Evolutionary conservation across 129 eudicot species (phyloP).

Genomic region (Lactuca saligna): DNA sequence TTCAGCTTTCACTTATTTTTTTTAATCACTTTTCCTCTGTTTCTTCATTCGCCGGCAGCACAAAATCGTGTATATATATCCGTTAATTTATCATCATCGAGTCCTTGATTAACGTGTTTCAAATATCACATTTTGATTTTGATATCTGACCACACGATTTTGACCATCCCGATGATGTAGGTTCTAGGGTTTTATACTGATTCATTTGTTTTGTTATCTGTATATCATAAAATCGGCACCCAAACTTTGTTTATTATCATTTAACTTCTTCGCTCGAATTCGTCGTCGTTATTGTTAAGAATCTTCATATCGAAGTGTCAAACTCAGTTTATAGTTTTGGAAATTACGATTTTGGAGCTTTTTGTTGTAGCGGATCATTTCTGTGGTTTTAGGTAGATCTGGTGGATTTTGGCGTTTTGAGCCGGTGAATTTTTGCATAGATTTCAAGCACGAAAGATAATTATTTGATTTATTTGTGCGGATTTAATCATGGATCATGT

Average conservation of each 20-base stretch:
- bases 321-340: slow-evolving; percentile 15
- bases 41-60: background rate
- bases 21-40: background rate
- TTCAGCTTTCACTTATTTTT: background rate
- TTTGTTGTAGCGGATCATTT: slow-evolving; percentile 14
- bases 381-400: slow-evolving; percentile 37
- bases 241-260: background rate
- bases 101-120: slow-evolving; percentile 13
- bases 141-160: slow-evolving; percentile 11
- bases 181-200: slow-evolving; percentile 23
- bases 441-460: background rate
- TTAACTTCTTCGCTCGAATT: background rate
- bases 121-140: slow-evolving; percentile 12
- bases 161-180: slow-evolving; percentile 12
- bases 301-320: background rate
- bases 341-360: slow-evolving; percentile 11
- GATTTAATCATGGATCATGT: slow-evolving; percentile 66
- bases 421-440: slow-evolving; percentile 7
- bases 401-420: slow-evolving; percentile 12
- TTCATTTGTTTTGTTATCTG: slow-evolving; percentile 11
- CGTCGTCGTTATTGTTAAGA: background rate
- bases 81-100: slow-evolving; percentile 2
- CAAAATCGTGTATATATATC: slow-evolving; percentile 12
- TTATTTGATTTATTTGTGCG: background rate
- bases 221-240: slow-evolving; percentile 5